Percentiles rank a stretch among this genome's conserved stretches.
These are phyloP conservation scores for Boletus sp. DNA, from an alignment of 1,284 basidiomycete species.

Conservation along the genomic window DNA sequence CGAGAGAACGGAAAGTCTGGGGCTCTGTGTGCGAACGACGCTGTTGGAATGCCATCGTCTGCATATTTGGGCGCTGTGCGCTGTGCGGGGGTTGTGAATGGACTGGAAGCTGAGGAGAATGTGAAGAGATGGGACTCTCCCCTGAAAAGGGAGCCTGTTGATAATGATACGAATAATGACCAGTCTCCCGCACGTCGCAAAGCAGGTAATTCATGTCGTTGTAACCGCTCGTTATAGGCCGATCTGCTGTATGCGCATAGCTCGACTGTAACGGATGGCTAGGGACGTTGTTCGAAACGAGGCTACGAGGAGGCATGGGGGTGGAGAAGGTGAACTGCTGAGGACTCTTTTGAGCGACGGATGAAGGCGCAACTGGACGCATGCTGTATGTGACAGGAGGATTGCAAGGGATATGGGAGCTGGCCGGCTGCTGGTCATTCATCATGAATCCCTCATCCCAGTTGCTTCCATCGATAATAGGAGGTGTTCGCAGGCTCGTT, in stretches of 20 bases:
- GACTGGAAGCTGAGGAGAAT: slow-evolving; percentile 34
- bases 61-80: slow-evolving; percentile 28
- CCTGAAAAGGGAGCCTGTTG: slow-evolving; percentile 32
- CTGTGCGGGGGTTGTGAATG: slow-evolving; percentile 32
- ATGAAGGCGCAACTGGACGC: slow-evolving; percentile 29
- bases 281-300: slow-evolving; percentile 31
- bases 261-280: slow-evolving; percentile 30
- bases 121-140: slow-evolving; percentile 33
- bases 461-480: slow-evolving; percentile 45
- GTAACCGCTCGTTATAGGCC: slow-evolving; percentile 33
- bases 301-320: slow-evolving; percentile 28
- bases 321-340: slow-evolving; percentile 36
- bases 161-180: slow-evolving; percentile 38
- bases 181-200: slow-evolving; percentile 32
- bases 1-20: slow-evolving; percentile 31
- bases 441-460: slow-evolving; percentile 61
- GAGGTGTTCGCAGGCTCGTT: slow-evolving; percentile 32
- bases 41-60: slow-evolving; percentile 31
- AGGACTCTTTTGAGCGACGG: slow-evolving; percentile 34
- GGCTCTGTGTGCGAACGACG: slow-evolving; percentile 34
- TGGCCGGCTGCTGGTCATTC: slow-evolving; percentile 42
- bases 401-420: slow-evolving; percentile 37
- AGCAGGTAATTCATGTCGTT: slow-evolving; percentile 35
- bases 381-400: slow-evolving; percentile 40
- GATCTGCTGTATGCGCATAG: slow-evolving; percentile 31